phyloP scores from a whole-genome alignment of 257 asterid genomes.

The Fraxinus quadrangulata region DNA sequence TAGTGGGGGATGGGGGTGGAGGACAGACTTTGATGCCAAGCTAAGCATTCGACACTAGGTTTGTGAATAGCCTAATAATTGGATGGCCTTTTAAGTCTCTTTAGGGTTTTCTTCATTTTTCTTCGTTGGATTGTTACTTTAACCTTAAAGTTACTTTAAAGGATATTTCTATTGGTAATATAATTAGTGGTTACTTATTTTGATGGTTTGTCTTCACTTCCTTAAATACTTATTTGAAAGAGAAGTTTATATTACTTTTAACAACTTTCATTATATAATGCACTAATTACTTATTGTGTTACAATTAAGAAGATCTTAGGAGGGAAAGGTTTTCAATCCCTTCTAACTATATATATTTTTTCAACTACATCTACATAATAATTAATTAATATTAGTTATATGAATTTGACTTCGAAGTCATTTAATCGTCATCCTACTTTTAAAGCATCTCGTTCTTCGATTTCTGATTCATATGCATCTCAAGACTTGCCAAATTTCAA shows the following conservation, averaged over 20 bases:
- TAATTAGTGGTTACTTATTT: neutral
- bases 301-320: neutral
- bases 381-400: too few species aligned
- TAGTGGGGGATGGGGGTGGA: neutral
- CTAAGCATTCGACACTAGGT: neutral
- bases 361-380: neutral
- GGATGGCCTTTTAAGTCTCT: neutral
- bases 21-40: conserved; percentile 5
- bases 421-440: too few species aligned
- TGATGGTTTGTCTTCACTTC: neutral
- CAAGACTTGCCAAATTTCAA: too few species aligned
- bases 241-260: neutral
- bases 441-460: too few species aligned
- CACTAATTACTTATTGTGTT: neutral
- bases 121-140: neutral
- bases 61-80: neutral
- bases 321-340: neutral
- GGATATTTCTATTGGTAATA: neutral
- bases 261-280: neutral
- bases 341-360: neutral
- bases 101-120: neutral
- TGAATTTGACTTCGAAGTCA: too few species aligned
- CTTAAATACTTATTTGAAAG: neutral
- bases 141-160: neutral
- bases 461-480: too few species aligned